phyloP scores from a whole-genome alignment of 179 eudicot species.

The Actinidia chinensis region DNA sequence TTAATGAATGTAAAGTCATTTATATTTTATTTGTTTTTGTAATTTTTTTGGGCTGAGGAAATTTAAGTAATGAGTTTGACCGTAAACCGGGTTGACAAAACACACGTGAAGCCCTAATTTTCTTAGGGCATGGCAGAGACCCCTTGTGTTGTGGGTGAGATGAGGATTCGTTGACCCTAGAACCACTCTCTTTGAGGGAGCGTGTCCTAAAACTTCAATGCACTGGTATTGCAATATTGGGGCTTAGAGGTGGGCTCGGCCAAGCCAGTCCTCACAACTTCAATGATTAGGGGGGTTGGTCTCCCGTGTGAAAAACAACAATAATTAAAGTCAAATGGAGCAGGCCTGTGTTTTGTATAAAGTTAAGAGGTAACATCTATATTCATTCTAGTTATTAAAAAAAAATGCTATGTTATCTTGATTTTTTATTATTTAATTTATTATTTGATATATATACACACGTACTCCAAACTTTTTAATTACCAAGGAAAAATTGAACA shows the following conservation, averaged over 20 bases:
- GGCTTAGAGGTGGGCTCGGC: neutral
- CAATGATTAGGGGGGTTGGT: constrained; percentile 17
- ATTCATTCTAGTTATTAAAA: no score
- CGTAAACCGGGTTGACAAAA: constrained; percentile 53
- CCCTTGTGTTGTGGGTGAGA: neutral
- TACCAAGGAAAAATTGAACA: no score
- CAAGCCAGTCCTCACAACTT: neutral
- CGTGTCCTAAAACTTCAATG: neutral
- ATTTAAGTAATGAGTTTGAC: constrained; percentile 42
- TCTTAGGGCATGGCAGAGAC: neutral
- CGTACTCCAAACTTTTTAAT: no score
- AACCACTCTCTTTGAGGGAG: constrained; percentile 10
- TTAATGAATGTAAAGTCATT: no score
- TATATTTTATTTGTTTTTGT: neutral
- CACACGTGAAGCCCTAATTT: constrained; percentile 49
- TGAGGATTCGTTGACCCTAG: no score
- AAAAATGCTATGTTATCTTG: no score
- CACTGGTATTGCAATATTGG: no score
- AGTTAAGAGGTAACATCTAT: no score
- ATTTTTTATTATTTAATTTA: no score
- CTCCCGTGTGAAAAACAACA: neutral
- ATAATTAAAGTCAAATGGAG: neutral
- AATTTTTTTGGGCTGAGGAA: neutral
- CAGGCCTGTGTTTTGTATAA: neutral
- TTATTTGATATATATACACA: no score